These are phyloP conservation scores for Leucosporidium creatinivorum DNA, from an alignment of 768 basidiomycete species.

Conservation along the genomic window DNA sequence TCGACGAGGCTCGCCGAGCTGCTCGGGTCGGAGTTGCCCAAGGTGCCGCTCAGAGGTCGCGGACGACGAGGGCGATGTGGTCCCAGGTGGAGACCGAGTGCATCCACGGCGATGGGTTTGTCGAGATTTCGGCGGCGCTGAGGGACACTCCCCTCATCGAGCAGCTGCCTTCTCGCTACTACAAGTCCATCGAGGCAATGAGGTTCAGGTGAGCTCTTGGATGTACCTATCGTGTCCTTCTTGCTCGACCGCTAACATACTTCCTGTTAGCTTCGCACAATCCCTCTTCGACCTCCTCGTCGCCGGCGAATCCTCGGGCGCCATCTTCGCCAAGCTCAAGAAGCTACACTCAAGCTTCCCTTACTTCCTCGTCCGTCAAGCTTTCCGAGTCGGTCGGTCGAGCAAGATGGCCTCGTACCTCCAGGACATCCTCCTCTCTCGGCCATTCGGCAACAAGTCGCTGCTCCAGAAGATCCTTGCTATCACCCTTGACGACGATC, in stretches of 20 bases:
- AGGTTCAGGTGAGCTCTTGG: constrained; percentile 4
- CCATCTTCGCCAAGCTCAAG: constrained; percentile 21
- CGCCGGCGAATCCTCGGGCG: background rate
- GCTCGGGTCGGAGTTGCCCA: constrained; percentile 15
- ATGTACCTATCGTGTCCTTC: too few relatives aligned
- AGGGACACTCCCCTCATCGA: background rate
- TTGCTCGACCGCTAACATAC: too few relatives aligned
- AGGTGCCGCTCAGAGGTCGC: constrained; percentile 7
- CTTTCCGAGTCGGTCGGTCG: constrained; percentile 9
- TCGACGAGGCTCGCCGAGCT: constrained; percentile 22
- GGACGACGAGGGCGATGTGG: constrained; percentile 5
- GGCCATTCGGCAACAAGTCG: constrained; percentile 13
- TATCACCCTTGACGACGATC: constrained; percentile 26
- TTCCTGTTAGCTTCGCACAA: constrained; percentile 10
- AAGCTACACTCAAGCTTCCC: constrained; percentile 19
- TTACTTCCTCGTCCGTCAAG: constrained; percentile 23
- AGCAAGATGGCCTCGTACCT: constrained; percentile 15
- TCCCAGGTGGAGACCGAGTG: constrained; percentile 16
- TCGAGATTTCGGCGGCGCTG: constrained; percentile 18
- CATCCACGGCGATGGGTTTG: constrained; percentile 23
- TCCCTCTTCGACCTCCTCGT: constrained; percentile 19
- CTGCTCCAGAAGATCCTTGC: constrained; percentile 27
- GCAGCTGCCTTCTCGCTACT: constrained; percentile 22
- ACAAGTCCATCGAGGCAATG: constrained; percentile 15
- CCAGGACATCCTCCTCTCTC: constrained; percentile 22